These are phyloP conservation scores for Cercophora samala DNA, from an alignment of 495 filamentous ascomycete genomes.

Conservation along the genomic window DNA sequence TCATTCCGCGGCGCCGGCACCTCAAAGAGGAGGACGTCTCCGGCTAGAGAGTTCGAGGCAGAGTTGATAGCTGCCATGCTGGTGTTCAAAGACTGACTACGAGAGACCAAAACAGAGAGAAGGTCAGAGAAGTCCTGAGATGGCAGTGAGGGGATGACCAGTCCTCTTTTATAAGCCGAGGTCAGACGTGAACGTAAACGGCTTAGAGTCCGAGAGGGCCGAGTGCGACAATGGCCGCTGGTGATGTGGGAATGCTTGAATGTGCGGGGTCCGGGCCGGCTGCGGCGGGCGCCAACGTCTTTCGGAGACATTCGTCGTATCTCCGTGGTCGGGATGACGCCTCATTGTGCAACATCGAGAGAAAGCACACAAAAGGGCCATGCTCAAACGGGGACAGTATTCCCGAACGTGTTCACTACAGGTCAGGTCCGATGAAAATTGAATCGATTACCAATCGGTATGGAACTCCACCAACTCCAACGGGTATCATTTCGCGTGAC, in stretches of 20 bases:
- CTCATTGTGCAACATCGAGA: too few species aligned
- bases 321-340: not conserved
- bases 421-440: not conserved
- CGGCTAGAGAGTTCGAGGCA: slow-evolving; percentile 10
- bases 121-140: not conserved
- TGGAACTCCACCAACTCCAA: not conserved
- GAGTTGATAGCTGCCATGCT: slow-evolving; percentile 8
- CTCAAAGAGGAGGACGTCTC: slow-evolving; percentile 23
- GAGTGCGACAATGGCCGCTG: not conserved
- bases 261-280: not conserved
- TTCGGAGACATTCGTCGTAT: not conserved
- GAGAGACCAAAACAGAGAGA: not conserved
- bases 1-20: slow-evolving; percentile 17
- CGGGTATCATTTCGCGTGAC: not conserved
- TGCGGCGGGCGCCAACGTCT: not conserved
- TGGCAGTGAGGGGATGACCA: not conserved
- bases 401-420: not conserved
- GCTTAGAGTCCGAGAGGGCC: not conserved
- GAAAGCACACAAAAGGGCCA: not conserved
- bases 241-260: not conserved
- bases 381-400: not conserved
- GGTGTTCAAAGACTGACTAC: not conserved
- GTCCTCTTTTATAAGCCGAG: not conserved
- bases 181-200: not conserved
- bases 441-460: not conserved